These are phyloP conservation scores for Brettanomyces naardenensis DNA, from an alignment of 805 yeast genomes.

Conservation along the genomic window DNA sequence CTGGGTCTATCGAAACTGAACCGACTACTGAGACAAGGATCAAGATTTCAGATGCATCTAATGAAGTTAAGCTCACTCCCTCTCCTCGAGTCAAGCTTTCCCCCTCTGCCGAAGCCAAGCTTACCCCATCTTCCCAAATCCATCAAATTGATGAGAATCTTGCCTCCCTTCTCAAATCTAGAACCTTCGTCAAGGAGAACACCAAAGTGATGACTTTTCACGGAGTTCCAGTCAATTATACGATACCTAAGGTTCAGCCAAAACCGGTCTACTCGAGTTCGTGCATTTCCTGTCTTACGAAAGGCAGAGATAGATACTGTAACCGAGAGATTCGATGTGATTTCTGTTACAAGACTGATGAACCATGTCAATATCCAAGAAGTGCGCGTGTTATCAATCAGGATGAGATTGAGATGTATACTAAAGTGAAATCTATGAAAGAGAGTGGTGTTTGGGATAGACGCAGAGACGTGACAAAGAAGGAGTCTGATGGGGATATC, in stretches of 20 bases:
- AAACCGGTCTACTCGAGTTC: constrained; percentile 5
- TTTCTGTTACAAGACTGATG: constrained; percentile 3
- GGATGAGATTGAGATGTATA: constrained; percentile 1
- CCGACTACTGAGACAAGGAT: not conserved
- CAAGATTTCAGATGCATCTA: not conserved
- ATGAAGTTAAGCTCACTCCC: too few species aligned
- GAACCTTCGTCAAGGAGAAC: too few species aligned
- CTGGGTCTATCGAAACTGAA: not conserved
- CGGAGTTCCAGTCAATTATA: not conserved
- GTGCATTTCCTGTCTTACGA: constrained; percentile 7
- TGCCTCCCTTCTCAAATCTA: not conserved
- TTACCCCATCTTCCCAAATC: too few species aligned
- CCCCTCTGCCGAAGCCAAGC: too few species aligned
- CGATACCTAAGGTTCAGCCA: not conserved
- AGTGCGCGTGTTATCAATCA: constrained; percentile 2
- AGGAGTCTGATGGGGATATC: not conserved
- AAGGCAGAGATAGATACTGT: constrained; percentile 7
- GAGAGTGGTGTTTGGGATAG: not conserved
- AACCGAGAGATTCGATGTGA: constrained; percentile 8
- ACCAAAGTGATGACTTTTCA: not conserved
- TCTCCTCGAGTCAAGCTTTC: too few species aligned
- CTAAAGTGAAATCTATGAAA: not conserved
- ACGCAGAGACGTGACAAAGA: not conserved
- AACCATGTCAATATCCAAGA: constrained; percentile 1
- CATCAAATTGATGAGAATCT: not conserved